Conservation (phyloP, 2,329 filamentous ascomycete species). For the Rutstroemia sp. region DNA sequence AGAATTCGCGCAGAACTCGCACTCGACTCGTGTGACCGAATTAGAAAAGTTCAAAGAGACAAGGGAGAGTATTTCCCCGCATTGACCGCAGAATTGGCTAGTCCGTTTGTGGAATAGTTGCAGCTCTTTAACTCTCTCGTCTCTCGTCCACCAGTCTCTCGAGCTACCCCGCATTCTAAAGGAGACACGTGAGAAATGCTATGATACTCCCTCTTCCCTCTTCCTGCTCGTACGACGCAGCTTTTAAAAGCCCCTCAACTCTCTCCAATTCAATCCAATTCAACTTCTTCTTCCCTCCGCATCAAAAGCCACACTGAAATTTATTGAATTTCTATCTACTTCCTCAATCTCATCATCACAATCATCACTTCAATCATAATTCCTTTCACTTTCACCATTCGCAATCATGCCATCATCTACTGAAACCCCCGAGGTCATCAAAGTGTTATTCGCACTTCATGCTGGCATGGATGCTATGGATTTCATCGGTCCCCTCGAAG, state of each 20-base stretch:
- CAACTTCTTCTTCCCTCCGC: background rate
- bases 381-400: slow-evolving; percentile 1
- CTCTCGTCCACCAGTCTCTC: background rate
- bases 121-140: no score
- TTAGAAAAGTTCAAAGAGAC: no score
- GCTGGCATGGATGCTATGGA: slow-evolving; percentile 49
- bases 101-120: no score
- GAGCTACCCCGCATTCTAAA: background rate
- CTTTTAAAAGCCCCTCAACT: background rate
- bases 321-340: no score
- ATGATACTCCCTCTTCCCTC: background rate
- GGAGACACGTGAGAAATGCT: background rate
- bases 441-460: slow-evolving; percentile 52
- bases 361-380: background rate
- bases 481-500: slow-evolving; percentile 50
- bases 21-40: no score
- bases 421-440: slow-evolving; percentile 35
- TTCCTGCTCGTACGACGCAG: background rate
- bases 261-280: background rate
- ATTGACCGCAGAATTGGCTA: no score
- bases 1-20: no score
- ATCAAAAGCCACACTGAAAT: background rate
- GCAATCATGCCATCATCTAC: slow-evolving; percentile 27
- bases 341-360: background rate
- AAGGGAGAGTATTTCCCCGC: no score